Evolutionary conservation across 2,329 filamentous ascomycete species (phyloP).

Genomic region (Leptosphaerulina australis): DNA sequence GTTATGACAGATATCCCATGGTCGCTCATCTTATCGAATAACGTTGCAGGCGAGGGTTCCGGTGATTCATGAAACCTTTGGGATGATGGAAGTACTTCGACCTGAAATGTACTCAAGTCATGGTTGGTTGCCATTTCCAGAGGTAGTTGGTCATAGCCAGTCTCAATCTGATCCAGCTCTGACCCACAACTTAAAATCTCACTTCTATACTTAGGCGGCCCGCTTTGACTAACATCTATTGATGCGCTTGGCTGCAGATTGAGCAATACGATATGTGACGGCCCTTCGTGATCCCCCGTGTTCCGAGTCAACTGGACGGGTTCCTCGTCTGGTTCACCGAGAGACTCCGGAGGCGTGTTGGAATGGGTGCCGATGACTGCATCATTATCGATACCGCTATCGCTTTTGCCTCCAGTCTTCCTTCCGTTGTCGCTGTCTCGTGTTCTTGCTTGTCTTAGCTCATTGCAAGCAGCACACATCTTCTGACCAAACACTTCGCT

Average conservation of each 20-base stretch:
- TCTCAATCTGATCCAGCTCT: not conserved
- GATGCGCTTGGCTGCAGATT: not conserved
- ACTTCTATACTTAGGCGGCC: not conserved
- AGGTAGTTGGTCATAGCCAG: not conserved
- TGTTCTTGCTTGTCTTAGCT: not conserved
- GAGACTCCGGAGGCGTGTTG: not conserved
- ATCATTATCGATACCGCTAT: not conserved
- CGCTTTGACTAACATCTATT: not conserved
- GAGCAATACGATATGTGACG: not conserved
- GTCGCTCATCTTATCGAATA: not conserved
- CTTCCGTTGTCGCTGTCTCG: not conserved
- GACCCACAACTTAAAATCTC: not conserved
- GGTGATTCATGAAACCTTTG: not conserved
- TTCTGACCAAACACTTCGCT: constrained; percentile 1
- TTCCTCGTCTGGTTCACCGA: not conserved
- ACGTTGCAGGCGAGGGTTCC: no score
- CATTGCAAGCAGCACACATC: constrained; percentile 4
- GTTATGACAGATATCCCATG: no score
- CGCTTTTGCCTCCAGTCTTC: not conserved
- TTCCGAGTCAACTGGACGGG: not conserved
- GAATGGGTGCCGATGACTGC: not conserved
- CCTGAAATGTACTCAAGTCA: not conserved
- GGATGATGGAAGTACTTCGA: not conserved
- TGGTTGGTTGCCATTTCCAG: not conserved
- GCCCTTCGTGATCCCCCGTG: not conserved